Conservation (phyloP, 805 yeast genomes). For the Peterozyma xylosa region DNA sequence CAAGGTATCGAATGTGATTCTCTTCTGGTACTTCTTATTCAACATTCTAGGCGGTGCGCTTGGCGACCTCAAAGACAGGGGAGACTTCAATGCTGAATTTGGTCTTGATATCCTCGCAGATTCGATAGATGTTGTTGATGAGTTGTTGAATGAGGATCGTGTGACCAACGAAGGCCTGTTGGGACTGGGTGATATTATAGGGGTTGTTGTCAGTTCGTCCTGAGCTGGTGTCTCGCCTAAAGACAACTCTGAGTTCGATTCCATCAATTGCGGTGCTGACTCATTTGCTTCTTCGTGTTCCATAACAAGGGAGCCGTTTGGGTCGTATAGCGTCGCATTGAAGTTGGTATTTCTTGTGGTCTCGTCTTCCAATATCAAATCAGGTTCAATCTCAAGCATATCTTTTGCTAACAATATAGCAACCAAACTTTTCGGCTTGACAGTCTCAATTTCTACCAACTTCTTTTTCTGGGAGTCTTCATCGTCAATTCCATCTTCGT, state of each 20-base stretch:
- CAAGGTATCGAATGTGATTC: slow-evolving; percentile 35
- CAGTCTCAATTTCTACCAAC: background rate
- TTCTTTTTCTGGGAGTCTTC: background rate
- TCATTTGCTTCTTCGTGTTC: background rate
- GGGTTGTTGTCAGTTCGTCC: background rate
- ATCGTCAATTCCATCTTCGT: no score
- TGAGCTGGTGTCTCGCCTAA: background rate
- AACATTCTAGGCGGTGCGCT: background rate
- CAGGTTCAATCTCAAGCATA: slow-evolving; percentile 2
- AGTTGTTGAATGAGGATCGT: background rate
- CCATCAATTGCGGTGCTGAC: slow-evolving; percentile 2
- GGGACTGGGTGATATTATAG: background rate
- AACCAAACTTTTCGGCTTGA: background rate
- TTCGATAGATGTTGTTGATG: background rate
- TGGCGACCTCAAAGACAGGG: background rate
- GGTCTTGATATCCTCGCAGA: slow-evolving; percentile 4
- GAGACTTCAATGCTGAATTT: slow-evolving; percentile 1
- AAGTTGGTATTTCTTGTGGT: slow-evolving; percentile 6
- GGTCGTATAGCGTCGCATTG: slow-evolving; percentile 7
- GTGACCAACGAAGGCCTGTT: background rate
- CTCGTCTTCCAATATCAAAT: slow-evolving; percentile 7
- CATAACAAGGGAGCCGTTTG: background rate
- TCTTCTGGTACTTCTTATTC: slow-evolving; percentile 14
- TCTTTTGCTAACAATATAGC: background rate
- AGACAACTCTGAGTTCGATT: slow-evolving; percentile 1